Conservation (phyloP, 495 filamentous ascomycete genomes). For the Hypoxylon fuscum region DNA sequence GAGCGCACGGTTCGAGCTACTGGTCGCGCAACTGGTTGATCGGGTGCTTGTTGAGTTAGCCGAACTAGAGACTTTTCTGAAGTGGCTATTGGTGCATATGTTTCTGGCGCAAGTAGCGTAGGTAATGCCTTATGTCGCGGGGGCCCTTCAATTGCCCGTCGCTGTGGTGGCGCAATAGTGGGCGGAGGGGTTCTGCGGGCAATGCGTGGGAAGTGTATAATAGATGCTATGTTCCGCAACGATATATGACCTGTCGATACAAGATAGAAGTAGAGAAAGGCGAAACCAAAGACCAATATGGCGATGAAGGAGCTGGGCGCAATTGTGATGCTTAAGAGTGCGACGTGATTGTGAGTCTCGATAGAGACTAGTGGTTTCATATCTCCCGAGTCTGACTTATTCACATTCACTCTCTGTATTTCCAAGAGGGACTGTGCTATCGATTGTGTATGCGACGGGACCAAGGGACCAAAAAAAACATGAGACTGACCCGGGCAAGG, state of each 20-base stretch:
- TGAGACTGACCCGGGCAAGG: too few relatives aligned
- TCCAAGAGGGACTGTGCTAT: neutral
- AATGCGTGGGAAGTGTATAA: conserved; percentile 32
- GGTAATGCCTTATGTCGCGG: conserved; percentile 33
- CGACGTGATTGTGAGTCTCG: conserved; percentile 61
- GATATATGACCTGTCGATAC: conserved; percentile 42
- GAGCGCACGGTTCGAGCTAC: conserved; percentile 38
- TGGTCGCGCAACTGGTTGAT: conserved; percentile 11
- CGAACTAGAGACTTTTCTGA: conserved; percentile 45
- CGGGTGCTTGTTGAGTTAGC: conserved; percentile 24
- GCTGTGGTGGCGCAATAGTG: conserved; percentile 5
- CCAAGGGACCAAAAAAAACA: too few relatives aligned
- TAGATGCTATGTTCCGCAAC: conserved; percentile 27
- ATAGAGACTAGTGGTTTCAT: conserved; percentile 62
- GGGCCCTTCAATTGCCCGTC: conserved; percentile 26
- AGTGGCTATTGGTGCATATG: conserved; percentile 31
- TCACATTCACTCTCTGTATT: conserved; percentile 19
- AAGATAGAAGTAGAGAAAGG: conserved; percentile 61
- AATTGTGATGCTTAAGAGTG: conserved; percentile 61
- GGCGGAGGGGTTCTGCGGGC: conserved; percentile 17
- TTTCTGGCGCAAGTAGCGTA: conserved; percentile 37
- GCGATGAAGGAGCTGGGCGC: conserved; percentile 63
- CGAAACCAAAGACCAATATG: conserved; percentile 58
- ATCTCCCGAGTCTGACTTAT: conserved; percentile 15
- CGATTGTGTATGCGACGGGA: too few relatives aligned